Base-by-base conservation (phyloP, 2,329 filamentous ascomycete genomes). In the Sporothrix pseudoabietina region DNA sequence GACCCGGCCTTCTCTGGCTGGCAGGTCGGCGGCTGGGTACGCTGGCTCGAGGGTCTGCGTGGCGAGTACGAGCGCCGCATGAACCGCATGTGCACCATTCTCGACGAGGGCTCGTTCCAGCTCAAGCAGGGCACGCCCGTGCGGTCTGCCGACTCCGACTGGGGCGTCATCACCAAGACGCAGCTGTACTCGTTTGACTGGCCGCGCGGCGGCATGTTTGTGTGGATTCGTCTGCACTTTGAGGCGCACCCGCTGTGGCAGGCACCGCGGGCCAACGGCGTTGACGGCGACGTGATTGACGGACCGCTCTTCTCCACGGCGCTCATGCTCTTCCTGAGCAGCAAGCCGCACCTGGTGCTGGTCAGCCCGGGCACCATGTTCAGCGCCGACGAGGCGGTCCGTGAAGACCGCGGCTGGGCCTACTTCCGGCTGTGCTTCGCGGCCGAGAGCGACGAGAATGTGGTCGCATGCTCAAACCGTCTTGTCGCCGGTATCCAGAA, bases 141-240 rank as follows among this genome's bases (percentile, higher is more conserved):
- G 61, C 82, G 82, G 63, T 77, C 80, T 41, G 74, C 75, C 32
- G 83, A 85, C 49, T 82, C 87, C 55, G 91, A 92, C 73, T 96
- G 92, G 90, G 88, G 90, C 74, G 87, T 94, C 74, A 87, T 97
- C 65, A 90, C 90, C 78, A 94, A 92, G 82, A 91, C 88, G 0
- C 86, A 87, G 74, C 87, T 97, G 77, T 92, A 91, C 81, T 88
- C 90, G 63, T 97, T 97, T 79, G 82, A 87, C 77, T 94, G 92
- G 86, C 94, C 94, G 0, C 88, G 92, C 39, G 94, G 91, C 49
- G 94, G 94, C 79, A 98, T 98, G 94, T 98, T 97, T 81, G 82
- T 97, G 72, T 98, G 94, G 94, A 78, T 97, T 3, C 86, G 88
- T 72, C 82, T 96, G 75, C 86, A 89, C 79, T 91, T 94, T 77